Base-by-base conservation (phyloP, 805 yeast species). In the Candida andamanensis region DNA sequence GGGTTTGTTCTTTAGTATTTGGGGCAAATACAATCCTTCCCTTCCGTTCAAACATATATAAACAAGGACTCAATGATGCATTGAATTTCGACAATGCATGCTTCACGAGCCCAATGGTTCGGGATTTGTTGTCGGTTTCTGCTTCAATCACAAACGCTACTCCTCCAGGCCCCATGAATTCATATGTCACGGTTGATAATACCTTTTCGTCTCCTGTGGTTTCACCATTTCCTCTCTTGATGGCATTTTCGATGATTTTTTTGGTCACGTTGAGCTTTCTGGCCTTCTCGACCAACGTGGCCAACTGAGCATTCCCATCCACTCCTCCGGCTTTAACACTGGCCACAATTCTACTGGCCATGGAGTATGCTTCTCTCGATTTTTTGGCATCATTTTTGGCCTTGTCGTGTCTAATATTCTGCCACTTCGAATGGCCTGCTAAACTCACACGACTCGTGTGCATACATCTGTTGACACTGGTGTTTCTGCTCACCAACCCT, bases 401-500 rank as follows among this genome's bases (percentile, higher is more conserved):
- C 59, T 90, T 90, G 52, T 84, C 92, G 52, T 87, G 97, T 51
- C 87, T 83, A 45, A 92, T 90, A 29, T 84, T 85, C 26, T 94
- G 85, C 98, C 98, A 90, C 58, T 89, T 90, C 22, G 85, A 81
- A 56, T 90, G 98, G 1, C 98, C 98, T 0, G 86, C 78, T n/a
- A 40, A 35, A 1, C 42, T 24, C 1, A 31, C 3, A 23, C 47
- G 12, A 15, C 42, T 31, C 17, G 44, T 30, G 37, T 46, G 52
- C 26, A 56, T 19, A 8, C 22, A 8, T 11, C 22, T n/a, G n/a
- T n/a, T n/a, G n/a, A n/a, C n/a, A n/a, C n/a, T n/a, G n/a, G n/a
- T n/a, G n/a, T n/a, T n/a, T n/a, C n/a, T n/a, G n/a, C n/a, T n/a
- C n/a, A n/a, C n/a, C n/a, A n/a, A n/a, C n/a, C n/a, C n/a, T n/a